Evolutionary conservation across 2,329 filamentous ascomycete species (phyloP).

Genomic region (Aspergillus sp.): DNA sequence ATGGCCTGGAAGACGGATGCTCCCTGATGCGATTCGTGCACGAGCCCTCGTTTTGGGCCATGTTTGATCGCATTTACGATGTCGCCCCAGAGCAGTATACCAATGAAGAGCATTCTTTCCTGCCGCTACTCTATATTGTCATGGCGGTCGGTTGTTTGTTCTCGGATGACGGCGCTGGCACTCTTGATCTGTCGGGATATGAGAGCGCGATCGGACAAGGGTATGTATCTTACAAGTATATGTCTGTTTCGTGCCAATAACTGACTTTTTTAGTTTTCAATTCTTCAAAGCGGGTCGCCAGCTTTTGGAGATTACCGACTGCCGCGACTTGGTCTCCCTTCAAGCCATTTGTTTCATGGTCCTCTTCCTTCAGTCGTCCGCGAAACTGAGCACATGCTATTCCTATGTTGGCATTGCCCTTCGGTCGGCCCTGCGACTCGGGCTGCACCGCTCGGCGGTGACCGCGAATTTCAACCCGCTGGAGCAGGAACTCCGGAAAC

Average conservation of each 20-base stretch:
- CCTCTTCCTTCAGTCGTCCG: constrained; percentile 75
- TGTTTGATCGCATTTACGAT: constrained; percentile 75
- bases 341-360: constrained; percentile 79
- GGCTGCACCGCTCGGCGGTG: constrained; percentile 68
- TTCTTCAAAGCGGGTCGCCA: constrained; percentile 69
- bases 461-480: constrained; percentile 68
- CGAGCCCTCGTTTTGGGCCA: constrained; percentile 74
- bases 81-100: constrained; percentile 61
- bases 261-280: constrained; percentile 56
- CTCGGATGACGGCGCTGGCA: constrained; percentile 55
- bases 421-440: constrained; percentile 72
- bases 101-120: constrained; percentile 64
- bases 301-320: constrained; percentile 62
- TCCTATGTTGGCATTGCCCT: constrained; percentile 76
- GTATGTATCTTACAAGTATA: constrained; percentile 35
- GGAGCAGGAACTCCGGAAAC: constrained; percentile 70
- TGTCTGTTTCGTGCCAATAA: background rate
- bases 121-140: constrained; percentile 70
- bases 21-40: constrained; percentile 72
- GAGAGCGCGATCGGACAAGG: constrained; percentile 55
- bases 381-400: constrained; percentile 76
- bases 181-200: constrained; percentile 48
- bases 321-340: constrained; percentile 70
- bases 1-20: constrained; percentile 62
- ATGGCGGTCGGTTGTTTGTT: constrained; percentile 75